Percentiles rank a stretch among this genome's conserved stretches.
These are phyloP conservation scores for Podaxis sp. DNA, from an alignment of 768 basidiomycete genomes.

Conservation along the genomic window DNA sequence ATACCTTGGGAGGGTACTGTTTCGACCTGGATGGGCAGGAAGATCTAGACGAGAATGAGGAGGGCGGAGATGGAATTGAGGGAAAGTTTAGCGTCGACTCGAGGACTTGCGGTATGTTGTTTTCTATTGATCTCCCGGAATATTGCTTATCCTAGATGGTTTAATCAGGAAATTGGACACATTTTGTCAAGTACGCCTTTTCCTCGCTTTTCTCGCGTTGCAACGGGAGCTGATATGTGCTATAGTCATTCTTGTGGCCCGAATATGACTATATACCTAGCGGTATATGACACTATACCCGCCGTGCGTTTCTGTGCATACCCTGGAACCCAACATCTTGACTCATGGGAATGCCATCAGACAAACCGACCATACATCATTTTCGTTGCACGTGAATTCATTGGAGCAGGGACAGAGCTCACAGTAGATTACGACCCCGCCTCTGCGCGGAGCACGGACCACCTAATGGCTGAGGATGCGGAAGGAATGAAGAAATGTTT, in stretches of 20 bases:
- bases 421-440: constrained; percentile 67
- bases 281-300: constrained; percentile 61
- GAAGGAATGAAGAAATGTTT: constrained; percentile 19
- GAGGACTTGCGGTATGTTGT: constrained; percentile 43
- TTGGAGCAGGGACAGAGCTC: constrained; percentile 54
- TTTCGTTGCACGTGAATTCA: constrained; percentile 50
- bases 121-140: not conserved
- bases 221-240: not conserved
- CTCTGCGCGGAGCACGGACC: constrained; percentile 16
- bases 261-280: constrained; percentile 56
- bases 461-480: not conserved
- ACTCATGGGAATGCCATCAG: constrained; percentile 28
- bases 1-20: constrained; percentile 43
- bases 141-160: constrained; percentile 2
- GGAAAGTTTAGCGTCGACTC: constrained; percentile 58
- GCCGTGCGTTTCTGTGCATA: constrained; percentile 35
- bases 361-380: constrained; percentile 62
- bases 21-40: constrained; percentile 69
- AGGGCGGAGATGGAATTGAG: constrained; percentile 28
- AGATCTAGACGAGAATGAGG: constrained; percentile 26
- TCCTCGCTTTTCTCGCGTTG: constrained; percentile 1
- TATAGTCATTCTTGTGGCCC: constrained; percentile 68
- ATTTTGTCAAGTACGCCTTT: constrained; percentile 63
- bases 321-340: not conserved
- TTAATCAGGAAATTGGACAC: constrained; percentile 70